A percentile compares a stretch with the other conserved stretches of the same genome.
phyloP scores from a whole-genome alignment of 257 asterid species.

The Nicotiana knightiana region DNA sequence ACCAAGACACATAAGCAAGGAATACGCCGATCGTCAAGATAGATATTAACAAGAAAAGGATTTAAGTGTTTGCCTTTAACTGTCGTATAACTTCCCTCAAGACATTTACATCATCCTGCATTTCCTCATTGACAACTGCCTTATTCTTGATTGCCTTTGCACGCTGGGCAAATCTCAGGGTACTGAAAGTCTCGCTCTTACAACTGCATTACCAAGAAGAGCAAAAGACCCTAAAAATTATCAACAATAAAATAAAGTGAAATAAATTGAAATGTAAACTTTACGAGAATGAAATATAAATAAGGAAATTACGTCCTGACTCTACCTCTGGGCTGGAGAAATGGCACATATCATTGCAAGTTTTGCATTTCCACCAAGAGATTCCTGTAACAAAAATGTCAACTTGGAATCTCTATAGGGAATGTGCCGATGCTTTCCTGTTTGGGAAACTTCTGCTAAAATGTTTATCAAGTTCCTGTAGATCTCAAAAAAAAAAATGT shows the following conservation, averaged over 20 bases:
- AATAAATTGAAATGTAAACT: background rate
- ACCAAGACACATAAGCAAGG: background rate
- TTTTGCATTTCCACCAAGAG: conserved; percentile 97
- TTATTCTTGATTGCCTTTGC: conserved; percentile 97
- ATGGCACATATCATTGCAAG: conserved; percentile 96
- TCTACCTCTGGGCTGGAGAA: conserved; percentile 84
- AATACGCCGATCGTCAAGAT: background rate
- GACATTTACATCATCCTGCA: conserved; percentile 90
- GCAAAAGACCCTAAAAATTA: background rate
- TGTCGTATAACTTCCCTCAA: conserved; percentile 83
- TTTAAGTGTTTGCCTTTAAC: conserved; percentile 41
- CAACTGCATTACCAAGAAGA: conserved; percentile 52
- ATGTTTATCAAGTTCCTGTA: conserved; percentile 91
- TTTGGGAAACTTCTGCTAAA: conserved; percentile 93
- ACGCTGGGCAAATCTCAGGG: conserved; percentile 96
- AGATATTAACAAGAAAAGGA: background rate
- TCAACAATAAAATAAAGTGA: background rate
- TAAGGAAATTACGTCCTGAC: conserved; percentile 2
- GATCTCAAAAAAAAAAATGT: conserved; percentile 14
- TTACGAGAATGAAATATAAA: background rate
- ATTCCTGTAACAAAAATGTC: conserved; percentile 95
- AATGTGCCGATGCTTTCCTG: conserved; percentile 94
- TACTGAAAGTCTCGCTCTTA: conserved; percentile 83
- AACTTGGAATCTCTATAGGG: conserved; percentile 97
- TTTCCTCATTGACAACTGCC: conserved; percentile 87